These are phyloP conservation scores for Micractinium sp. DNA, from an alignment of 139 green algal species.

Conservation along the genomic window DNA sequence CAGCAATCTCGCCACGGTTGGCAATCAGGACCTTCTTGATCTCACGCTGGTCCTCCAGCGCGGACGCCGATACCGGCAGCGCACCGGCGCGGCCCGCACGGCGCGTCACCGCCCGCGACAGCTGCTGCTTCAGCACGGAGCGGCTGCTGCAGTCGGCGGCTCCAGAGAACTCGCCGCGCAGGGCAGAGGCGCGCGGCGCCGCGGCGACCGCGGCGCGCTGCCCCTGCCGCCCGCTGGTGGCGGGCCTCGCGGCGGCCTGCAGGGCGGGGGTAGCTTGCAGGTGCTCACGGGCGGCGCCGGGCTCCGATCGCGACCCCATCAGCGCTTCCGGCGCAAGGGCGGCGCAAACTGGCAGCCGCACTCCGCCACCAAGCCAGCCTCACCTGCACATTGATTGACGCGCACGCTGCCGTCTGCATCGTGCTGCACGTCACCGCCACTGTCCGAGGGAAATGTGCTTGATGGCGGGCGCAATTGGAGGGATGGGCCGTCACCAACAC, in stretches of 20 bases:
- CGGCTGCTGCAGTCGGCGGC: background rate
- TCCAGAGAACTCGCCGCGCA: slow-evolving; percentile 31
- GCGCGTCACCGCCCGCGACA: background rate
- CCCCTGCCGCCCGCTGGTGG: background rate
- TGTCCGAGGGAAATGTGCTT: too few species aligned
- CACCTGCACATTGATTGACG: background rate
- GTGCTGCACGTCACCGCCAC: background rate
- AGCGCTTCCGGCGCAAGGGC: too few species aligned
- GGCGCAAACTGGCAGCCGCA: background rate
- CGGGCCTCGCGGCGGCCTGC: slow-evolving; percentile 3
- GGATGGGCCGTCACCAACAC: too few species aligned
- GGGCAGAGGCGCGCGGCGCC: background rate
- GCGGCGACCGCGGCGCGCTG: background rate
- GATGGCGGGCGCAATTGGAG: too few species aligned
- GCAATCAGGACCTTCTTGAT: slow-evolving; percentile 87
- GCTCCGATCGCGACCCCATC: too few species aligned
- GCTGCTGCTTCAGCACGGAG: background rate
- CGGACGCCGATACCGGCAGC: background rate
- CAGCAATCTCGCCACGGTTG: slow-evolving; percentile 94
- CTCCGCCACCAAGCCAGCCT: background rate
- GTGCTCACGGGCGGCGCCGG: background rate
- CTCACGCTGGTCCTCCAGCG: background rate
- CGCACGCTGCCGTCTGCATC: background rate
- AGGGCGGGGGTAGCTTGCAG: background rate
- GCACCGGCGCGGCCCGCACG: background rate